Evolutionary conservation across 202 grass and related monocot species (phyloP), one percentile per base, ranked within the genome.

Genomic region (Schoenoplectus tabernaemontani): DNA sequence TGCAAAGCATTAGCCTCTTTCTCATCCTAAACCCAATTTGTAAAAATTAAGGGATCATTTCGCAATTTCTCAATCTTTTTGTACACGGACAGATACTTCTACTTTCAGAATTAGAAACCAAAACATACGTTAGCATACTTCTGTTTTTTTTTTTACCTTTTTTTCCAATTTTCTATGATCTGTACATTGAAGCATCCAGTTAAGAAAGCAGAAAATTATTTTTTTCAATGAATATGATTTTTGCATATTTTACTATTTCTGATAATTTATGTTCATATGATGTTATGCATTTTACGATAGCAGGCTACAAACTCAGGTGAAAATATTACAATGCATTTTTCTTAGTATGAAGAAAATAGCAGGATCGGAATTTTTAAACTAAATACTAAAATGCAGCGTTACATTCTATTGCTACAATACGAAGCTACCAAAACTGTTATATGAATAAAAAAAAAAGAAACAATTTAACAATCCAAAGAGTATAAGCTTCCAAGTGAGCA

Each of bases 1-100:
- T 93, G 93, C 88, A 92, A 89, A 83, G 79, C 88, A 6, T 79
- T 91, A 33, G 93, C 87, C 13, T 39, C 85, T 78, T 72, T 83
- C 19, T 82, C 59, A 41, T 68, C 77, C 76, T 90, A 88, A 81
- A 79, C 12, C n/a, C 60, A 53, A 62, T 54, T 72, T 33, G 34
- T 73, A 34, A 46, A 83, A 59, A 73, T 12, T 74, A 7, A 33
- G 56, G 53, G 24, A 62, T 15, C 10, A 64, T 80, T 65, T 79
- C 19, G 5, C 44, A 62, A 79, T 9, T 59, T 80, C 28, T 80
- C 16, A 34, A 47, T 66, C 60, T 20, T 64, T 62, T 66, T 80
- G 15, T 80, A 64, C 61, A 80, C 44, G 65, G 53, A 61, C 76
- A 79, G 7, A 63, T 17, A 16, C 36, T 47, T 65, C 9, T 33